Conservation (phyloP, 306 rosid genomes). For the Glycine latifolia region DNA sequence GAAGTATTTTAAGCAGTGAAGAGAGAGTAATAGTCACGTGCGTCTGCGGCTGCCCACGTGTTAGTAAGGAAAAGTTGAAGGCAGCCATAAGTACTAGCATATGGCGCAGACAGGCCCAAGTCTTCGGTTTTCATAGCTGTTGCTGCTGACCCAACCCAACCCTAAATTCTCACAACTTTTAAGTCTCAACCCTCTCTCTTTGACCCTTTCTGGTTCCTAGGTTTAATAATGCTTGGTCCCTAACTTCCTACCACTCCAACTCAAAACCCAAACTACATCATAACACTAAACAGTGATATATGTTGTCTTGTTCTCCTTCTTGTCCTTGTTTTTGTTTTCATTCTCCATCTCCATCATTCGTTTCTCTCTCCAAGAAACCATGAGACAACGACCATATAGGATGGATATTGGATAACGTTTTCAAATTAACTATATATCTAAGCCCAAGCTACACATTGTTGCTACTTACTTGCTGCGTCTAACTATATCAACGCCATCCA, state of each 20-base stretch:
- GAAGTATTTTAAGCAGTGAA: background rate
- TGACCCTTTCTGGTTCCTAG: background rate
- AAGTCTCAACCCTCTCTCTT: background rate
- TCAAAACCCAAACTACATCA: background rate
- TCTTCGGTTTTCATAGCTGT: too few relatives aligned
- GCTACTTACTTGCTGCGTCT: background rate
- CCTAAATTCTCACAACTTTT: too few relatives aligned
- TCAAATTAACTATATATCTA: background rate
- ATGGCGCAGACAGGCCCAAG: background rate
- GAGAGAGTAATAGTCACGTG: constrained; percentile 3
- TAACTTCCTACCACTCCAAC: background rate
- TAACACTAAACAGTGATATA: background rate
- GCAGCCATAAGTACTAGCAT: background rate
- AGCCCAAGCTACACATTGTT: background rate
- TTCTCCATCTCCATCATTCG: background rate
- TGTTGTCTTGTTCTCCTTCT: too few relatives aligned
- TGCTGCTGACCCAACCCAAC: constrained; percentile 8
- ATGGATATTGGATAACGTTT: background rate
- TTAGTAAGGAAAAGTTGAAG: background rate
- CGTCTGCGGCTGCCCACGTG: constrained; percentile 42
- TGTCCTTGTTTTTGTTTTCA: too few relatives aligned
- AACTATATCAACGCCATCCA: background rate
- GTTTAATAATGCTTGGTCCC: too few relatives aligned
- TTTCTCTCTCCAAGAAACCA: background rate
- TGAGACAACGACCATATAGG: background rate